Percentiles rank a stretch among this genome's conserved stretches.
Conservation (phyloP, 1,284 basidiomycete genomes). For the Sphaerobolus stellatus region DNA sequence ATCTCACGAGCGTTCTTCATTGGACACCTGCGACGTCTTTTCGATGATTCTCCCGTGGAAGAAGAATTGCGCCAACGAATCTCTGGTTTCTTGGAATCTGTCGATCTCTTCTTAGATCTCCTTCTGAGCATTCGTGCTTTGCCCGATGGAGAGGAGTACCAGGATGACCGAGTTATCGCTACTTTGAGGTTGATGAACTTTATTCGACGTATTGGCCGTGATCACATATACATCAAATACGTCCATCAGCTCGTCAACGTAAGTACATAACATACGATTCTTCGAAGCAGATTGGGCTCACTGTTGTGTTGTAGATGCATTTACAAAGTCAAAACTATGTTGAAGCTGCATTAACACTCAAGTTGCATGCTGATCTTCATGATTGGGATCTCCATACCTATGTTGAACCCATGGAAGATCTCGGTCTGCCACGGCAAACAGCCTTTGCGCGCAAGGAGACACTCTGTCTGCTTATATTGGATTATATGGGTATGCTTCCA, state of each 20-base stretch:
- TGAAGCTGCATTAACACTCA: slow-evolving; percentile 89
- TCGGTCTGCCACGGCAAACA: slow-evolving; percentile 88
- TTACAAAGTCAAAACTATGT: slow-evolving; percentile 86
- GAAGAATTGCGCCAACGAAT: slow-evolving; percentile 77
- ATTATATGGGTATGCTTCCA: slow-evolving; percentile 69
- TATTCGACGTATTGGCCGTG: slow-evolving; percentile 80
- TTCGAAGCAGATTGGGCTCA: slow-evolving; percentile 12
- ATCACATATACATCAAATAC: slow-evolving; percentile 92
- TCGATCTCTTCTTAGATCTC: slow-evolving; percentile 94
- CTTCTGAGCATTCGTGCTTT: slow-evolving; percentile 87
- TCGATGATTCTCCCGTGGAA: slow-evolving; percentile 82
- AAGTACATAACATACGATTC: slow-evolving; percentile 26
- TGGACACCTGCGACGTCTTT: slow-evolving; percentile 84
- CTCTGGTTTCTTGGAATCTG: slow-evolving; percentile 81
- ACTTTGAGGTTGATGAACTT: slow-evolving; percentile 92
- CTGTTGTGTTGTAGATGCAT: slow-evolving; percentile 58
- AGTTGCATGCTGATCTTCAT: slow-evolving; percentile 91
- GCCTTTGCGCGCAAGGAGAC: slow-evolving; percentile 95
- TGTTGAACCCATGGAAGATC: slow-evolving; percentile 81
- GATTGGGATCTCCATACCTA: slow-evolving; percentile 83
- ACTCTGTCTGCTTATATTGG: slow-evolving; percentile 79
- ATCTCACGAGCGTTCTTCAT: slow-evolving; percentile 93
- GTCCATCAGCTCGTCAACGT: slow-evolving; percentile 92
- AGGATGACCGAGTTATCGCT: slow-evolving; percentile 92
- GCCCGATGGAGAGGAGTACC: slow-evolving; percentile 91